phyloP scores from a whole-genome alignment of 495 filamentous ascomycete genomes.

The Umbilicaria muhlenbergii region DNA sequence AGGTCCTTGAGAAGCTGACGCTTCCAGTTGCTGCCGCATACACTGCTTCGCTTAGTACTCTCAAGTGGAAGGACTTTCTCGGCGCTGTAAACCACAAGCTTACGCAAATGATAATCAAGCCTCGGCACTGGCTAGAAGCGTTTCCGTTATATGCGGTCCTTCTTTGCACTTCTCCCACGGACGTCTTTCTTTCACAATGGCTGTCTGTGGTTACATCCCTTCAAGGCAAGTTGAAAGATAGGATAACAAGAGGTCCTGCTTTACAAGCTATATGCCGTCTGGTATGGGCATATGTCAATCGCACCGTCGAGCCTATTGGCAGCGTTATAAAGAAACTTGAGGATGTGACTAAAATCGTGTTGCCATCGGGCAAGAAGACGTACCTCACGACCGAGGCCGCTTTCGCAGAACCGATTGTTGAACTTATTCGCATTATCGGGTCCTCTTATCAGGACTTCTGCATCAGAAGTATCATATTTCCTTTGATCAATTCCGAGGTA shows the following conservation, averaged over 20 bases:
- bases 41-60: conserved; percentile 51
- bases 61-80: conserved; percentile 76
- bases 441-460: conserved; percentile 87
- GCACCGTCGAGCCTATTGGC: conserved; percentile 54
- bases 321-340: conserved; percentile 65
- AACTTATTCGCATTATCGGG: conserved; percentile 88
- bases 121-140: conserved; percentile 73
- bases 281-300: conserved; percentile 93
- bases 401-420: conserved; percentile 76
- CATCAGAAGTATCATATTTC: conserved; percentile 84
- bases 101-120: conserved; percentile 71
- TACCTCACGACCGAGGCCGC: conserved; percentile 66
- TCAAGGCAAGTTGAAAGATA: conserved; percentile 68
- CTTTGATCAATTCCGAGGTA: conserved; percentile 79
- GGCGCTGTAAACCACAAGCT: conserved; percentile 59
- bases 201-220: conserved; percentile 59
- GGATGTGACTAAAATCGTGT: conserved; percentile 65
- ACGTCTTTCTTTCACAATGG: conserved; percentile 76
- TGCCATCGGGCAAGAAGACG: conserved; percentile 61
- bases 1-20: conserved; percentile 70
- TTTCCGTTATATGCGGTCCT: conserved; percentile 76
- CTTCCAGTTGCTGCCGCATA: conserved; percentile 76
- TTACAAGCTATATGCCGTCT: conserved; percentile 81
- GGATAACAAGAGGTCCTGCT: conserved; percentile 59
- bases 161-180: conserved; percentile 72